Evolutionary conservation across 371 early-diverging fungal species (phyloP).

Genomic region (Actinomortierella wolfii): DNA sequence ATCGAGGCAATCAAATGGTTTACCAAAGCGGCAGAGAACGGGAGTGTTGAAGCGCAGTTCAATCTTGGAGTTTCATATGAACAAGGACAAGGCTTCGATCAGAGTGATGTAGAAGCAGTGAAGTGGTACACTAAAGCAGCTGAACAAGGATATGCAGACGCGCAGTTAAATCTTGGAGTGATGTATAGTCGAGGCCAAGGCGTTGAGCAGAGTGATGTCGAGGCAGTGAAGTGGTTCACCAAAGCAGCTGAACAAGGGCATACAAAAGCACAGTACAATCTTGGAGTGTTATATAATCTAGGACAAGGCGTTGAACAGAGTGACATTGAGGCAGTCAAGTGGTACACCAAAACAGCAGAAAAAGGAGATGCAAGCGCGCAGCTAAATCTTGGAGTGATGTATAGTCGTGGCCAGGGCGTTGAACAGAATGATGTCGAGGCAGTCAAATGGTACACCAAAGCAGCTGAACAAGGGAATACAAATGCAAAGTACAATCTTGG

Average conservation of each 20-base stretch:
- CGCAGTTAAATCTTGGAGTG: conserved; percentile 81
- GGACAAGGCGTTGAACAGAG: conserved; percentile 79
- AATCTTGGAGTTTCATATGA: conserved; percentile 86
- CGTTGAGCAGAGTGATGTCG: conserved; percentile 56
- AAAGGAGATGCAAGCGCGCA: conserved; percentile 74
- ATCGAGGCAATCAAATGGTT: conserved; percentile 74
- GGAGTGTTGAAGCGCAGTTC: conserved; percentile 76
- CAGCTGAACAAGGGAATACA: conserved; percentile 79
- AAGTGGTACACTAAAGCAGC: conserved; percentile 76
- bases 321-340: conserved; percentile 67
- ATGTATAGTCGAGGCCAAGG: conserved; percentile 84
- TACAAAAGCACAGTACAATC: conserved; percentile 66
- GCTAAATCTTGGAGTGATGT: conserved; percentile 84
- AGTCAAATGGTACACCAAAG: conserved; percentile 69
- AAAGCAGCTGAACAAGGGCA: conserved; percentile 77
- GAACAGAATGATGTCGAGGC: conserved; percentile 66
- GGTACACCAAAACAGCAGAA: conserved; percentile 70
- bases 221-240: conserved; percentile 82
- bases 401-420: conserved; percentile 83
- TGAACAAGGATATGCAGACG: conserved; percentile 77
- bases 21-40: conserved; percentile 61
- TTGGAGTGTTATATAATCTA: conserved; percentile 81
- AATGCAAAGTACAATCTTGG: conserved; percentile 83
- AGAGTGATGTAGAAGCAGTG: conserved; percentile 68
- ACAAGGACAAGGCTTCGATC: conserved; percentile 78